phyloP scores from a whole-genome alignment of 257 asterid genomes.

The Solanum lycopersicoides region DNA sequence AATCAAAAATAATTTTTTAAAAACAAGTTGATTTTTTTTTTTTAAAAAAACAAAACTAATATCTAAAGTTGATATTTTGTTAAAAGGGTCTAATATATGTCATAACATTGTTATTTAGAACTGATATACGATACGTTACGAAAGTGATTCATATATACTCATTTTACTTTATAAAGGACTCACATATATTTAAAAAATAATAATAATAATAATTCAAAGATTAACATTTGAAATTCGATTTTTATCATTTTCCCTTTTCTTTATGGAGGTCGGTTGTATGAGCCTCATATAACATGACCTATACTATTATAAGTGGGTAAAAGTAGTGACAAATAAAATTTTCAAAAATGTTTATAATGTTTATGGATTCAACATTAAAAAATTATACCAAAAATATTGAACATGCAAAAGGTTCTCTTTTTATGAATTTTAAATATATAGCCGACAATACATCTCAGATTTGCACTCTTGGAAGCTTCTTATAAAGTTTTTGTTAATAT shows the following conservation, averaged over 20 bases:
- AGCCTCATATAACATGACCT: not conserved
- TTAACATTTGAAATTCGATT: not conserved
- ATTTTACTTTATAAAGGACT: too few species aligned
- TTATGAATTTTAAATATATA: not conserved
- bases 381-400: not conserved
- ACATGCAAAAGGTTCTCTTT: not conserved
- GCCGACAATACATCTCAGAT: not conserved
- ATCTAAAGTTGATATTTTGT: not conserved
- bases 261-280: not conserved
- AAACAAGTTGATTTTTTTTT: not conserved
- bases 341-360: not conserved
- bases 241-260: too few species aligned
- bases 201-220: too few species aligned
- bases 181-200: too few species aligned
- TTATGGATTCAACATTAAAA: not conserved
- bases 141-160: too few species aligned
- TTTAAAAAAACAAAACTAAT: too few species aligned
- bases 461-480: not conserved
- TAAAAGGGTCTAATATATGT: too few species aligned
- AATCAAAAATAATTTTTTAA: not conserved
- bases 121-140: rapidly evolving
- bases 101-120: too few species aligned
- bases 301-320: not conserved
- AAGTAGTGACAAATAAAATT: not conserved
- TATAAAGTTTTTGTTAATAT: not conserved